Base-by-base conservation (phyloP, 257 asterid species). In the Salvia miltiorrhiza region DNA sequence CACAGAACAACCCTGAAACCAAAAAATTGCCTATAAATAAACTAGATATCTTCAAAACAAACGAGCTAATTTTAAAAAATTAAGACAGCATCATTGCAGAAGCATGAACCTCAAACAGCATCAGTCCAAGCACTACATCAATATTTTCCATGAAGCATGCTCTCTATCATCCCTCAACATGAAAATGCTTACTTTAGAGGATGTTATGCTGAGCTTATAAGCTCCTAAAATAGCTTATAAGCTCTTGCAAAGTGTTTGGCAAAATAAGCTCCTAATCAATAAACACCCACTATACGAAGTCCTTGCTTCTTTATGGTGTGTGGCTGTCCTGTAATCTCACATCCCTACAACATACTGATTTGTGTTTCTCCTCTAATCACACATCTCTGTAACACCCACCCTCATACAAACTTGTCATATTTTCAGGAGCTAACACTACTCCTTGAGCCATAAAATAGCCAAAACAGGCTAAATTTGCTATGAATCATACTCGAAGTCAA, bases 321-420 rank as follows among this genome's bases (percentile, higher is more conserved):
- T 39, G 64, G 50, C 56, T 43, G 47, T 48, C 71, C 63, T 48
- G 33, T 8, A 56, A 49, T 4, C 19, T 41, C 66, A 65, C 63
- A 44, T 65, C 71, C 40, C 32, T 7, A 26, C 30, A 5, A 59
- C 16, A 63, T 44, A 43, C 41, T 43, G 26, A n/a, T 64, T 5
- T 30, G 75, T 41, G 61, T 44, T 59, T 63, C 61, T 30, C 71
- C 57, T 67, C 24, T 24, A 54, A 55, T 30, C 23, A 55, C 54
- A 45, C 44, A 44, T 48, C 71, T 53, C 26, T 7, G 45, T 3
- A 3, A 58, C 69, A 61, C 53, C 53, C n/a, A 30, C 21, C 67
- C 48, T 16, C 49, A 26, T 10, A 49, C 16, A 26, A 44, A 33
- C 4, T 16, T n/a, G 19, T 41, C 55, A 30, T 67, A 44, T 19